These are phyloP conservation scores for Cicer yamashitae DNA, from an alignment of 306 rosid species.

Conservation along the genomic window DNA sequence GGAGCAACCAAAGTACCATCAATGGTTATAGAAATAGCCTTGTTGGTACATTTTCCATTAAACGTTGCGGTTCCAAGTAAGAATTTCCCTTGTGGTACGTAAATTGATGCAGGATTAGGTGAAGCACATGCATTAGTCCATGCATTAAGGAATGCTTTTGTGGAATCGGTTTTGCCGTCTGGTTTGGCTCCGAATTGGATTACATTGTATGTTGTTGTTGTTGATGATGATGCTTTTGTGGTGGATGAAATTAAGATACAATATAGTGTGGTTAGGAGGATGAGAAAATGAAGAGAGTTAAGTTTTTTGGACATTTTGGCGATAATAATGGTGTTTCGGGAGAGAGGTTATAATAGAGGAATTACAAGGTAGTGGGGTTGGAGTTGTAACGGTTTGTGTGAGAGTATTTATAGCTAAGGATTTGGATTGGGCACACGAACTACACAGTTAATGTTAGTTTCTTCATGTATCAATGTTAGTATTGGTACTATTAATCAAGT, in stretches of 20 bases:
- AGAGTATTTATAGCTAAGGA: constrained; percentile 40
- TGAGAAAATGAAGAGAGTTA: neutral
- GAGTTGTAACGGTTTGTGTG: constrained; percentile 40
- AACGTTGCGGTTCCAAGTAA: constrained; percentile 35
- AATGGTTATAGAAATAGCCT: constrained; percentile 46
- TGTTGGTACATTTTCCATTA: constrained; percentile 43
- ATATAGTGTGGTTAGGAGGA: neutral
- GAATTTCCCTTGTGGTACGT: constrained; percentile 60
- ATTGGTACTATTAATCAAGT: too few species aligned
- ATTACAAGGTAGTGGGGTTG: constrained; percentile 26
- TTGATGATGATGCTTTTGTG: neutral
- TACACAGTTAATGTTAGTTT: constrained; percentile 5
- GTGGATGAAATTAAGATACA: neutral
- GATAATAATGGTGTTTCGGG: neutral
- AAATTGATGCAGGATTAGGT: neutral
- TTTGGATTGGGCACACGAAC: constrained; percentile 1
- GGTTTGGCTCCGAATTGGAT: constrained; percentile 58
- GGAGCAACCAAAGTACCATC: constrained; percentile 62
- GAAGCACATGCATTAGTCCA: constrained; percentile 64
- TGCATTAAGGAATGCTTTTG: constrained; percentile 53
- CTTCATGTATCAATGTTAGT: neutral
- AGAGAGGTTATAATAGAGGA: neutral
- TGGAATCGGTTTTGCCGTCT: constrained; percentile 56
- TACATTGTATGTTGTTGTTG: constrained; percentile 44
- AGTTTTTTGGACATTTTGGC: constrained; percentile 8